phyloP scores from a whole-genome alignment of 73 alveolate species.

The Tetrahymena malaccensis region DNA sequence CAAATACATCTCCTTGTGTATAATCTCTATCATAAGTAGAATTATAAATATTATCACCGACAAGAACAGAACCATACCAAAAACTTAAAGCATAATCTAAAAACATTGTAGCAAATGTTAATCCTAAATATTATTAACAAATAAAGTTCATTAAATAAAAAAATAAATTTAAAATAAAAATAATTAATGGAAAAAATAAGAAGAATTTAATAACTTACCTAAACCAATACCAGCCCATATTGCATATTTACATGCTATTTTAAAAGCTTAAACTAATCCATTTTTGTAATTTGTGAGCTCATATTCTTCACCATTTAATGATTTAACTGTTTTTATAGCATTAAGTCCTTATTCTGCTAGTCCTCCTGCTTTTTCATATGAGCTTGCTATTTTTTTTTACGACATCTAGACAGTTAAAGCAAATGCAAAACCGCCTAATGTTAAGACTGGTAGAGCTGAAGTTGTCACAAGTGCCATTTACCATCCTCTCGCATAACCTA shows the following conservation, averaged over 20 bases:
- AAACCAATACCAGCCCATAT: conserved; percentile 2
- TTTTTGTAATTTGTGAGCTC: conserved; percentile 8
- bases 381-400: conserved; percentile 30
- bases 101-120: background rate
- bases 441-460: conserved; percentile 50
- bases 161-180: background rate
- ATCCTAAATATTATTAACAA: background rate
- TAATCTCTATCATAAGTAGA: conserved; percentile 25
- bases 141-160: background rate
- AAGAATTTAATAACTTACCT: background rate
- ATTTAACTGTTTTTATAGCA: conserved; percentile 62
- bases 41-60: background rate
- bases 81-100: conserved; percentile 39
- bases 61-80: conserved; percentile 28
- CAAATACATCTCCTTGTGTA: conserved; percentile 63
- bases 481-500: conserved; percentile 64
- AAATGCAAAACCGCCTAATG: conserved; percentile 9
- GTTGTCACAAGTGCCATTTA: conserved; percentile 47
- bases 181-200: too few relatives aligned
- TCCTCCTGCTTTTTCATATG: conserved; percentile 58
- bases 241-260: conserved; percentile 5
- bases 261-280: background rate
- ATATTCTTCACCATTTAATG: conserved; percentile 44
- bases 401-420: conserved; percentile 37
- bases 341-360: conserved; percentile 69